phyloP scores from a whole-genome alignment of 352 stramenopile genomes.

The Phytophthora foliorum region DNA sequence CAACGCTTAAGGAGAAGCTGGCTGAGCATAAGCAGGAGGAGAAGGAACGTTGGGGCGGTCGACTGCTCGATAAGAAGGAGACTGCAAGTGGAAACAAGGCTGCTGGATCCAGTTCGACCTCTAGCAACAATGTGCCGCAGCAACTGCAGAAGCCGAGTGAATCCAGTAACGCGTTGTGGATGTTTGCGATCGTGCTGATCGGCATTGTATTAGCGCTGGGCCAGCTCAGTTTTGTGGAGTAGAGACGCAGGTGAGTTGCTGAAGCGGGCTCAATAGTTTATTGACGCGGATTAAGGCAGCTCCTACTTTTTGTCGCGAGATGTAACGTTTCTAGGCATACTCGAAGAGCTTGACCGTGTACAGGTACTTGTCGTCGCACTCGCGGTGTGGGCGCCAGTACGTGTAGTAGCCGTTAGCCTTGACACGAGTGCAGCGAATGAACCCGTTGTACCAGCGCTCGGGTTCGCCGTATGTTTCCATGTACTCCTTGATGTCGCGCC shows the following conservation, averaged over 20 bases:
- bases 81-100: neutral
- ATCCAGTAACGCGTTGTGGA: conserved; percentile 42
- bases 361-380: conserved; percentile 88
- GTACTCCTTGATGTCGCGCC: conserved; percentile 85
- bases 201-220: conserved; percentile 44
- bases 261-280: conserved; percentile 18
- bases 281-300: conserved; percentile 21
- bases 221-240: conserved; percentile 47
- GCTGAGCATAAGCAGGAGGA: conserved; percentile 66
- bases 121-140: conserved; percentile 6
- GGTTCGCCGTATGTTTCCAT: conserved; percentile 80
- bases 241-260: conserved; percentile 1
- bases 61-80: conserved; percentile 55
- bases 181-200: conserved; percentile 52
- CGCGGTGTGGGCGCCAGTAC: conserved; percentile 76
- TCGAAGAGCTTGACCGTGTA: conserved; percentile 84
- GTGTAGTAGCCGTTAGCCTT: conserved; percentile 89
- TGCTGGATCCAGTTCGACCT: neutral
- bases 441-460: conserved; percentile 79
- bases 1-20: conserved; percentile 61
- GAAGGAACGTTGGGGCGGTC: conserved; percentile 77
- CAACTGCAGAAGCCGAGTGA: conserved; percentile 22
- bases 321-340: conserved; percentile 48
- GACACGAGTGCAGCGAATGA: conserved; percentile 81
- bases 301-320: conserved; percentile 6